Conservation (phyloP, 768 basidiomycete genomes). For the Paxillus rubicundulus region DNA sequence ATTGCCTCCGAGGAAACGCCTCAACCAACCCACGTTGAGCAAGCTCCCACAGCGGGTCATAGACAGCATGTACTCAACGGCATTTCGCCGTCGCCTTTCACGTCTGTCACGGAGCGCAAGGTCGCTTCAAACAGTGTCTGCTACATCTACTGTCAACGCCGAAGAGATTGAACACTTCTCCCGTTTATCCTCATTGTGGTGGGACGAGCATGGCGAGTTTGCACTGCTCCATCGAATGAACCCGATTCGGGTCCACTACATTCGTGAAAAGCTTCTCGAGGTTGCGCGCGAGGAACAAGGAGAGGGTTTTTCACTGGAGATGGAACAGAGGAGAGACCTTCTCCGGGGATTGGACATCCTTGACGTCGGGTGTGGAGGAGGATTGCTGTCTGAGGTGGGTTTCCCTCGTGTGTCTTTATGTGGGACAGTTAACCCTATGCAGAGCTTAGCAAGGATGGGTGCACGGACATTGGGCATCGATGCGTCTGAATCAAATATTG, state of each 20-base stretch:
- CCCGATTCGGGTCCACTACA: conserved; percentile 79
- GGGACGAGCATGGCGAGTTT: conserved; percentile 94
- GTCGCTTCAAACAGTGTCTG: conserved; percentile 21
- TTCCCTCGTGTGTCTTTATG: neutral
- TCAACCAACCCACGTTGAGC: no score
- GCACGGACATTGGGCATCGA: conserved; percentile 90
- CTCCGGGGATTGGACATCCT: conserved; percentile 71
- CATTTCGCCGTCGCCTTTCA: conserved; percentile 15
- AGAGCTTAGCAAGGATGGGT: conserved; percentile 88
- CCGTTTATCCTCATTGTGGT: conserved; percentile 86
- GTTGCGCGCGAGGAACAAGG: conserved; percentile 52
- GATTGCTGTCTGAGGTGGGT: conserved; percentile 84
- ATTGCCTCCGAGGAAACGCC: neutral
- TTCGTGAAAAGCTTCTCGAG: conserved; percentile 73
- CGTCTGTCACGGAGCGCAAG: conserved; percentile 6
- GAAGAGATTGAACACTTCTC: conserved; percentile 90
- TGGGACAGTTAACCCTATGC: conserved; percentile 5
- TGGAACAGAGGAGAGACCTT: conserved; percentile 29
- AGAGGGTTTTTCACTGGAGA: conserved; percentile 31
- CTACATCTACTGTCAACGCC: conserved; percentile 50
- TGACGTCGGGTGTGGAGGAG: conserved; percentile 96
- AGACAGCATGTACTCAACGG: conserved; percentile 16
- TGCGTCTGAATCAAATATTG: conserved; percentile 84
- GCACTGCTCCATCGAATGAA: conserved; percentile 91
- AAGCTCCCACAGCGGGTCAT: neutral